Evolutionary conservation across 2,329 filamentous ascomycete genomes (phyloP).

Genomic region (Cordyceps fumosorosea): DNA sequence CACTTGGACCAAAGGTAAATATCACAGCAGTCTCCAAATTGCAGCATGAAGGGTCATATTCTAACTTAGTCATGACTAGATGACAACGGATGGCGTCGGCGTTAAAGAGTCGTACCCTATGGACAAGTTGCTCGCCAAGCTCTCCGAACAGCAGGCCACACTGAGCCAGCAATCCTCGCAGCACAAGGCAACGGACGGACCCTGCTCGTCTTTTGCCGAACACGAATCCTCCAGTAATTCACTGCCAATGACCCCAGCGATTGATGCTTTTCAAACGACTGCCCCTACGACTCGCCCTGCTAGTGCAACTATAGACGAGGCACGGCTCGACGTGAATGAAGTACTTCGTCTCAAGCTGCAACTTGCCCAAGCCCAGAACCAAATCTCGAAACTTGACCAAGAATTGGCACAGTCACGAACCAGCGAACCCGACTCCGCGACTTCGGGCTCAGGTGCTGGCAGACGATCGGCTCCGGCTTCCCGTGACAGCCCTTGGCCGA

Average conservation of each 20-base stretch:
- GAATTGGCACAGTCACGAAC: constrained; percentile 61
- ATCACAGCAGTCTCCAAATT: not conserved
- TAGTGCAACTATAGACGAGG: constrained; percentile 42
- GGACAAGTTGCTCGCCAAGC: constrained; percentile 66
- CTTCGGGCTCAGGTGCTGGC: constrained; percentile 16
- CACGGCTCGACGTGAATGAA: constrained; percentile 44
- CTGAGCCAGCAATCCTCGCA: constrained; percentile 51
- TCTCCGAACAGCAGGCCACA: constrained; percentile 64
- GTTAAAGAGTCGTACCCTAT: constrained; percentile 44
- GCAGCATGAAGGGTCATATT: not conserved
- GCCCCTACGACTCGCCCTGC: constrained; percentile 46
- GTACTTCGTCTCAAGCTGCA: constrained; percentile 63
- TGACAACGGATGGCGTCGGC: constrained; percentile 17
- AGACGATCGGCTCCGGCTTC: constrained; percentile 18
- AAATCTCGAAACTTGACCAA: constrained; percentile 65
- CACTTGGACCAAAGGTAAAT: constrained; percentile 45
- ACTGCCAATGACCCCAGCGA: constrained; percentile 56
- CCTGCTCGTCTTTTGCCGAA: constrained; percentile 33
- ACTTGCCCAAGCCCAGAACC: constrained; percentile 62
- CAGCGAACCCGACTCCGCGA: constrained; percentile 44
- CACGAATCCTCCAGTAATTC: constrained; percentile 50
- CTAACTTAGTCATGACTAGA: not conserved
- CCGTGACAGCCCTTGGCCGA: constrained; percentile 45
- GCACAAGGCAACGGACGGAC: constrained; percentile 33
- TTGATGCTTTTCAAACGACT: constrained; percentile 44